Conservation (phyloP, 164 flowering plant genomes). For the Magnolia changhungtana region DNA sequence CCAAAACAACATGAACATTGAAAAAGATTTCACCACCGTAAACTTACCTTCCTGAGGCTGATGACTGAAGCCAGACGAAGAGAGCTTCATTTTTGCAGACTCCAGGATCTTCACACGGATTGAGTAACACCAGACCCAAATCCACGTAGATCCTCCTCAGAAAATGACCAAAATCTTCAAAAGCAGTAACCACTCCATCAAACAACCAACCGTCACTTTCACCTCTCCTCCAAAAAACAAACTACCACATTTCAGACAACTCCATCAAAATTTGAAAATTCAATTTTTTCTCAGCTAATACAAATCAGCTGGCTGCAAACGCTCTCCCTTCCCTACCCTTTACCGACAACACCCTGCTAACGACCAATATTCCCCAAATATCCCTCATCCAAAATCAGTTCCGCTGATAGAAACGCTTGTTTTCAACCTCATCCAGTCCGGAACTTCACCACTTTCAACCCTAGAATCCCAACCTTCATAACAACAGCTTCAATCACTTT, state of each 20-base stretch:
- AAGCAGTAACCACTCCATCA: not conserved
- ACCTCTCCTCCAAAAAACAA: slow-evolving; percentile 18
- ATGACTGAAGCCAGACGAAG: slow-evolving; percentile 55
- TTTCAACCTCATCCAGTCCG: slow-evolving; percentile 9
- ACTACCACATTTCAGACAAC: slow-evolving; percentile 3
- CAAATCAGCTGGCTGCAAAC: not conserved
- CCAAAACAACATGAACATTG: not conserved
- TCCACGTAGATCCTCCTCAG: slow-evolving; percentile 9
- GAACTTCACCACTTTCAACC: slow-evolving; percentile 17
- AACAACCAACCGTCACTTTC: slow-evolving; percentile 1
- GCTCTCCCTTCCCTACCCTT: not conserved
- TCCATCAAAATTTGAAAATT: not conserved
- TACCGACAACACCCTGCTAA: too few species aligned
- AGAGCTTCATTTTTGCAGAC: slow-evolving; percentile 53
- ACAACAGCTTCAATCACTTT: not conserved
- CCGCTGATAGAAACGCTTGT: slow-evolving; percentile 4
- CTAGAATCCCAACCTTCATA: slow-evolving; percentile 13
- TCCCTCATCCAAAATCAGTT: slow-evolving; percentile 26
- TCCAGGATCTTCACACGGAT: not conserved
- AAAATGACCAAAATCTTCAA: slow-evolving; percentile 7
- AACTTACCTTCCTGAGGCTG: slow-evolving; percentile 67
- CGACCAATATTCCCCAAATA: not conserved
- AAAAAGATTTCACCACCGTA: too few species aligned
- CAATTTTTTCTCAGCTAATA: too few species aligned
- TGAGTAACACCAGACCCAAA: not conserved